phyloP scores from a whole-genome alignment of 169 alveolate species.

The Cryptosporidium ubiquitum region DNA sequence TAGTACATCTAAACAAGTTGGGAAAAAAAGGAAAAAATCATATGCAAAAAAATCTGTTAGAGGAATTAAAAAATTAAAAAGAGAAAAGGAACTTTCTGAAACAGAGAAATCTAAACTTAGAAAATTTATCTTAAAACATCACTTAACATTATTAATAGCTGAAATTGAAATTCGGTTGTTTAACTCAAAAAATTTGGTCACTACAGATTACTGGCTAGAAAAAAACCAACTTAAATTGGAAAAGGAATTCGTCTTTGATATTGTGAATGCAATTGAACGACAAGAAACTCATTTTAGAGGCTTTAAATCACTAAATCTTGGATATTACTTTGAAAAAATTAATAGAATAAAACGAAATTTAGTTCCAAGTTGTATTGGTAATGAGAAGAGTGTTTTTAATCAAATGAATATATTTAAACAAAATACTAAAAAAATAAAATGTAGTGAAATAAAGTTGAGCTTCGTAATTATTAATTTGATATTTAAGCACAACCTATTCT shows the following conservation, averaged over 20 bases:
- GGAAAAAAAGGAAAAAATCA: background rate
- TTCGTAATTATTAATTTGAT: background rate
- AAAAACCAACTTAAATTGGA: background rate
- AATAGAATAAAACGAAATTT: background rate
- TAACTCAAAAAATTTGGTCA: background rate
- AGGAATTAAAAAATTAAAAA: background rate
- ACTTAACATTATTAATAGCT: background rate
- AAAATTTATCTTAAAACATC: background rate
- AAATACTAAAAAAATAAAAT: background rate
- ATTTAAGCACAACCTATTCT: background rate
- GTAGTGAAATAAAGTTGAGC: background rate
- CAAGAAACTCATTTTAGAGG: background rate
- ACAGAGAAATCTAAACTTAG: background rate
- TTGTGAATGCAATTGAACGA: background rate
- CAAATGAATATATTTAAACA: background rate
- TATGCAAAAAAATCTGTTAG: background rate
- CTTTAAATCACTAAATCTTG: too few relatives aligned
- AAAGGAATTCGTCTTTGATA: background rate
- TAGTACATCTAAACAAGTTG: background rate
- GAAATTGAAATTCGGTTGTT: background rate
- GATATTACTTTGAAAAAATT: background rate
- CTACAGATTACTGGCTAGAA: background rate
- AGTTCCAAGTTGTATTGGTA: background rate
- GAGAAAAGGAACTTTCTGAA: background rate
- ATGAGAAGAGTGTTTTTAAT: background rate